Base-by-base conservation (phyloP, 2,329 filamentous ascomycete species). In the Aspergillus luchuensis region DNA sequence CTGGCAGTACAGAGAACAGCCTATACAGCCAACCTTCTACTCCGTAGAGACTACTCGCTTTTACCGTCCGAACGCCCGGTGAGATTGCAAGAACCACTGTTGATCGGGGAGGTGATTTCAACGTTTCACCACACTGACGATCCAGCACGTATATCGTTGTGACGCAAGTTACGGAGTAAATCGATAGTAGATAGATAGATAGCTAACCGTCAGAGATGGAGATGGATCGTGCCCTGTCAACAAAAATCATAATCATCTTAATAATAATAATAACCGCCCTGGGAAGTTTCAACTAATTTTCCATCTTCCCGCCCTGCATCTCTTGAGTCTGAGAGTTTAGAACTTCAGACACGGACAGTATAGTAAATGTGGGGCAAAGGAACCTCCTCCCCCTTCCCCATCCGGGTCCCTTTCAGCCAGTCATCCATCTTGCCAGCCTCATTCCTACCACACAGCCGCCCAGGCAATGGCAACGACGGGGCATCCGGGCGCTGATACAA, bases 201-300 rank as follows among this genome's bases (percentile, higher is more conserved):
- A 21, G n/a, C 39, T 21, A 11, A 11, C 15, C 17, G 7, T 45
- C 17, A 5, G 41, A 45, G 43, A 47, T 45, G 39, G 19, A 45
- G 52, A 55, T 56, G 39, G 53, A 41, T 56, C 53, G 53, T 56
- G 53, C 53, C 53, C 53, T 56, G 53, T 56, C 53, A 56, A 47
- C 6, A 28, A 28, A 28, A 28, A 28, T 28, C 7, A 28, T 28
- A 8, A 28, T 28, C 8, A 28, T 28, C 8, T n/a, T n/a, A n/a
- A 43, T 11, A 1, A 43, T 17, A 43, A 43, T 43, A 11, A 43
- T 43, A 45, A 23, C 21, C 15, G 19, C 25, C n/a, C 47, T 45
- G n/a, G 39, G 41, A 15, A 15, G 52, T 21, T 38, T 23, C 13
- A 50, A 50, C 23, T 15, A 17, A 33, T 10, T n/a, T 13, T 38